Base-by-base conservation (phyloP, 164 flowering plant species). In the Tetracentron sinense region DNA sequence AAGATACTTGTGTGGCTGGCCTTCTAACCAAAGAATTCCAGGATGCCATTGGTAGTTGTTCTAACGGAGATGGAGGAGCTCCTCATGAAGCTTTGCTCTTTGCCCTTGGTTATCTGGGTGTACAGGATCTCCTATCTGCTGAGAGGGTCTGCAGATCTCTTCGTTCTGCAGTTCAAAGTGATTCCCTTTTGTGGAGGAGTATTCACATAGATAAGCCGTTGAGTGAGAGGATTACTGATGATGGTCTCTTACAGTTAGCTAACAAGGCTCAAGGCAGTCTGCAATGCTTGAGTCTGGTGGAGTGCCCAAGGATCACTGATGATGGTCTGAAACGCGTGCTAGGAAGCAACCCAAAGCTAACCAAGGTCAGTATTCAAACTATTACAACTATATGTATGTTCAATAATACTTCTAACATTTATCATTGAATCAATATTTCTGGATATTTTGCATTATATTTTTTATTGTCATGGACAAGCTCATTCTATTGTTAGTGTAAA, bases 121-220 rank as follows among this genome's bases (percentile, higher is more conserved):
- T 83, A 29, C 74, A 60, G 54, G 97, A 89, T 81, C 89, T 92
- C 42, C 81, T 95, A 26, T 67, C 81, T 8, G 83, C 79, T 28
- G 90, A 79, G 66, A 77, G 74, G 54, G 97, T 85, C 63, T 95
- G 96, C 75, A 84, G 48, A 56, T 81, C 83, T 19, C 63, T 88
- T 29, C 74, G 69, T 22, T 67, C 73, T 33, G 72, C 83, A 0
- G 85, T 90, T 51, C 82, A 55, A 16, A 79, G 22, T 67, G 94
- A 91, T 65, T 56, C 85, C 16, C 80, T 78, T 52, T 55, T 89
- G 49, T 95, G 98, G 98, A 88, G 76, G 74, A 83, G 58, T 47
- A 90, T 92, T 58, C 84, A 81, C 72, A 78, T 92, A 17, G 85
- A 83, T 51, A 81, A 80, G 54, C 97, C 96, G 25, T 65, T 89